Conservation (phyloP, 2,329 filamentous ascomycete species). For the Raffaelea arxii region DNA sequence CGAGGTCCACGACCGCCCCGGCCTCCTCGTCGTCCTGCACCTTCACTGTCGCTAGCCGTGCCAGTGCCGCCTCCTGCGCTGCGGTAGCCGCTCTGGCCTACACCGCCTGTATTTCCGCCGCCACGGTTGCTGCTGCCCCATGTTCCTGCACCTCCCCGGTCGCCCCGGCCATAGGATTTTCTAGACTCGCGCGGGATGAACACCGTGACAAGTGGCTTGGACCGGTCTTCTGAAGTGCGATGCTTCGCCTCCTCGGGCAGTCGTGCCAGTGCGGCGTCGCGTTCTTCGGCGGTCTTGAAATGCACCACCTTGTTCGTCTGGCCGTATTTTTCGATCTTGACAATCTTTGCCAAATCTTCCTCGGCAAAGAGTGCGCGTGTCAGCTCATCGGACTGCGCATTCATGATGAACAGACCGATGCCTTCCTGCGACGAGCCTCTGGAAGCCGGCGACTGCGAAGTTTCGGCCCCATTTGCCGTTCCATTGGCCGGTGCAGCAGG, state of each 20-base stretch:
- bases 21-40: conserved; percentile 45
- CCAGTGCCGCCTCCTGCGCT: conserved; percentile 74
- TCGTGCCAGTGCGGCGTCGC: conserved; percentile 66
- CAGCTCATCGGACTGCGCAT: conserved; percentile 73
- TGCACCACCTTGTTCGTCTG: conserved; percentile 76
- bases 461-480: conserved; percentile 40
- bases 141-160: conserved; percentile 52
- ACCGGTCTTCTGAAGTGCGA: conserved; percentile 59
- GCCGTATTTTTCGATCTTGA: conserved; percentile 68
- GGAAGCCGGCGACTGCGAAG: conserved; percentile 45
- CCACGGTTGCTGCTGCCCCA: conserved; percentile 60
- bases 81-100: conserved; percentile 64
- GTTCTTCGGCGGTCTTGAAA: conserved; percentile 71
- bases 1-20: conserved; percentile 41
- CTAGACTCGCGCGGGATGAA: conserved; percentile 49
- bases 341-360: conserved; percentile 74
- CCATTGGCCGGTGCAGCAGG: conserved; percentile 39
- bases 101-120: conserved; percentile 37
- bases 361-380: conserved; percentile 73
- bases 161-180: conserved; percentile 38
- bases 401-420: conserved; percentile 83
- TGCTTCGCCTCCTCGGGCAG: conserved; percentile 70
- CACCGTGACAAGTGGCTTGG: conserved; percentile 72
- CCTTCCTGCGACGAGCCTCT: conserved; percentile 56
- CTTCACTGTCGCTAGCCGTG: conserved; percentile 61